Conservation (phyloP, 306 rosid species). For the Cicer bijugum region DNA sequence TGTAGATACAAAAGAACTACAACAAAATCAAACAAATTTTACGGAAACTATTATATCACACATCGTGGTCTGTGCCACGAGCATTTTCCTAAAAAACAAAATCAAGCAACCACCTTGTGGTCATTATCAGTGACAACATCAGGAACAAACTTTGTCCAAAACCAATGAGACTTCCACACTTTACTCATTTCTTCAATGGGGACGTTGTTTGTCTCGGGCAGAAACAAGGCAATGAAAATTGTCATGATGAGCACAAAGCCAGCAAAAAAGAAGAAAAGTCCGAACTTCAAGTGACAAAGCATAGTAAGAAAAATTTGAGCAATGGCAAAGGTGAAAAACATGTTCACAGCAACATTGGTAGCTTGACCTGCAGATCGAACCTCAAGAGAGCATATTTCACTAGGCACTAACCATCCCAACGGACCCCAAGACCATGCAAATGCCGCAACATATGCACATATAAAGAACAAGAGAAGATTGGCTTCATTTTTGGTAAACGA, state of each 20-base stretch:
- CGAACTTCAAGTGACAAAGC: constrained; percentile 55
- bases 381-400: constrained; percentile 9
- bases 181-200: constrained; percentile 54
- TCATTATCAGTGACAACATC: neutral
- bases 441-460: constrained; percentile 44
- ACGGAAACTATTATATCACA: no score
- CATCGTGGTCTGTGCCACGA: no score
- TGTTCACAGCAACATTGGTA: constrained; percentile 52
- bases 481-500: no score
- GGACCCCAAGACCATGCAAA: constrained; percentile 10
- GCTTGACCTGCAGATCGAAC: constrained; percentile 13
- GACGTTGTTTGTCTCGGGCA: constrained; percentile 59
- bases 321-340: constrained; percentile 49
- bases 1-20: no score
- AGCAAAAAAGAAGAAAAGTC: constrained; percentile 43
- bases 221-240: constrained; percentile 39
- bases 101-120: neutral
- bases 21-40: no score
- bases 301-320: constrained; percentile 50
- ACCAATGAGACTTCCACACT: constrained; percentile 20
- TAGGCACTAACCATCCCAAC: neutral
- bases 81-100: no score
- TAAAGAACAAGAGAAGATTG: constrained; percentile 38
- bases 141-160: neutral
- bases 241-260: constrained; percentile 49